A percentile compares a stretch with the other conserved stretches of the same genome.
These are phyloP conservation scores for Scytalidium lignicola DNA, from an alignment of 2,329 filamentous ascomycete genomes.

Conservation along the genomic window DNA sequence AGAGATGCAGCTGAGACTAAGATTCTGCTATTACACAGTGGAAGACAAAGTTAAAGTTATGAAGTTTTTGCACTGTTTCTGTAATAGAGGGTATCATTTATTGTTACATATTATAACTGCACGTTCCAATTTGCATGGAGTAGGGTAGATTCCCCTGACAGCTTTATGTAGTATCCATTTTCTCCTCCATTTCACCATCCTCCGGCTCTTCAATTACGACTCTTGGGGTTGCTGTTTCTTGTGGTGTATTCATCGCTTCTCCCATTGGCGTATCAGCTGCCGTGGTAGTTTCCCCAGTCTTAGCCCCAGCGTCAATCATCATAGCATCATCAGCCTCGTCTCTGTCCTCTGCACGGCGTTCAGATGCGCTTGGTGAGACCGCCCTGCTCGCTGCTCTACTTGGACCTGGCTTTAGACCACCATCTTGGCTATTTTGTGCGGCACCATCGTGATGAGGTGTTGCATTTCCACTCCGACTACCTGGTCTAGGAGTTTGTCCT, in stretches of 20 bases:
- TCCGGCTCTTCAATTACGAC: conserved; percentile 46
- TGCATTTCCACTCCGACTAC: conserved; percentile 39
- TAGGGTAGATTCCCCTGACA: background rate
- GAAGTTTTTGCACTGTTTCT: background rate
- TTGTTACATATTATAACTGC: conserved; percentile 23
- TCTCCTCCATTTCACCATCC: conserved; percentile 40
- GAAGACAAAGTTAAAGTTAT: background rate
- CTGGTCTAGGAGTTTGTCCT: conserved; percentile 46
- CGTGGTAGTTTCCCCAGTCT: conserved; percentile 30
- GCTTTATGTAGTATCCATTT: conserved; percentile 58
- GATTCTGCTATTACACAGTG: background rate
- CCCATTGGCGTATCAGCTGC: conserved; percentile 23
- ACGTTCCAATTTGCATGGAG: conserved; percentile 8
- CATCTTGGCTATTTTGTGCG: conserved; percentile 44
- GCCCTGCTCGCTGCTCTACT: conserved; percentile 35
- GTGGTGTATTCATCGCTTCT: conserved; percentile 13
- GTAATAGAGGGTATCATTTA: conserved; percentile 21
- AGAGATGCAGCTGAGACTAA: background rate
- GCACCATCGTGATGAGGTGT: conserved; percentile 47
- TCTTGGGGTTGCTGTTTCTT: conserved; percentile 35
- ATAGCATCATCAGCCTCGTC: conserved; percentile 50
- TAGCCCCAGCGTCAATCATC: conserved; percentile 49
- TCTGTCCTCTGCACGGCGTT: conserved; percentile 12
- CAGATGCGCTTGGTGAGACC: conserved; percentile 28
- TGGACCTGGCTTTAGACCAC: conserved; percentile 20